Conservation (phyloP, 163 green algal genomes). For the Coccomyxa subellipsoidea region DNA sequence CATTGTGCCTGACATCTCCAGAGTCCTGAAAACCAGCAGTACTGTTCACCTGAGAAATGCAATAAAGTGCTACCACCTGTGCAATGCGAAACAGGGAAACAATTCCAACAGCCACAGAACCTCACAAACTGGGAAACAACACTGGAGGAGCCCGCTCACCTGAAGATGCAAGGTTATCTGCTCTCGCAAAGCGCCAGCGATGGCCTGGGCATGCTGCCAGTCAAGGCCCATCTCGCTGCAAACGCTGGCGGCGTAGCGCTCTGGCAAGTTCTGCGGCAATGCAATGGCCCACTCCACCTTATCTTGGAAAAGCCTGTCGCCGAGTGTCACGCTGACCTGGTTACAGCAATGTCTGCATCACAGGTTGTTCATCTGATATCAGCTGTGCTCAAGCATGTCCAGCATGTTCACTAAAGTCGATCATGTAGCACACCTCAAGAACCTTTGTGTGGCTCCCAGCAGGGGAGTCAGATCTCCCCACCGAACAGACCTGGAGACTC, state of each 20-base stretch:
- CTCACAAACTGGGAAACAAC: too few relatives aligned
- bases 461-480: not conserved
- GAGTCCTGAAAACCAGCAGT: too few relatives aligned
- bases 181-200: not conserved
- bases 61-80: too few relatives aligned
- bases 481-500: not conserved
- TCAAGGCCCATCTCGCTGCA: not conserved
- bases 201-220: not conserved
- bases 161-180: not conserved
- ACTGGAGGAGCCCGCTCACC: not conserved
- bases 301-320: not conserved
- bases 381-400: too few relatives aligned
- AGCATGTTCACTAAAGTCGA: too few relatives aligned
- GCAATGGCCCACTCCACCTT: not conserved
- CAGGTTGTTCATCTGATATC: too few relatives aligned
- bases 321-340: not conserved
- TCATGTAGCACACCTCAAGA: not conserved
- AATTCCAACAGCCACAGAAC: too few relatives aligned
- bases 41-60: too few relatives aligned
- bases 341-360: too few relatives aligned
- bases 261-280: not conserved
- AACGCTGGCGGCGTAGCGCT: not conserved
- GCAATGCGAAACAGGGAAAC: too few relatives aligned
- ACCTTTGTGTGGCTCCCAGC: not conserved
- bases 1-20: too few relatives aligned